A percentile compares a stretch with the other conserved stretches of the same genome.
phyloP scores from a whole-genome alignment of 768 basidiomycete genomes.

The Leccinellum rugosiceps region DNA sequence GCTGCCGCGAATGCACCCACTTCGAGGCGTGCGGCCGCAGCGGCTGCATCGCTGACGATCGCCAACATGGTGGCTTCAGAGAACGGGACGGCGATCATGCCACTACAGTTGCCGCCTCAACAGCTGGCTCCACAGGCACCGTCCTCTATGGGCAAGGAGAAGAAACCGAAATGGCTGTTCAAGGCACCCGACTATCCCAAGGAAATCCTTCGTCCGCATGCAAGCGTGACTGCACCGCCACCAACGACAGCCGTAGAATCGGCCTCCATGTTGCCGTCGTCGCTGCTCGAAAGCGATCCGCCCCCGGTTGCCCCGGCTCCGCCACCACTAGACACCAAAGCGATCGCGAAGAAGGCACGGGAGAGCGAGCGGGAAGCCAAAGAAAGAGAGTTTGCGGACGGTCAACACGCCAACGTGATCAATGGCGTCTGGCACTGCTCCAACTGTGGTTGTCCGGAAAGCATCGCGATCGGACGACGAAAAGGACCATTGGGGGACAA shows the following conservation, averaged over 20 bases:
- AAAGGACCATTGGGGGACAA: conserved; percentile 91
- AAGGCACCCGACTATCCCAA: conserved; percentile 62
- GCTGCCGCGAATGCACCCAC: conserved; percentile 65
- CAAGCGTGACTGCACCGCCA: conserved; percentile 57
- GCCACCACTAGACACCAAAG: conserved; percentile 46
- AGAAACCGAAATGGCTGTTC: conserved; percentile 69
- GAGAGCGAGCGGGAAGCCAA: conserved; percentile 81
- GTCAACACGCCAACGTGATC: conserved; percentile 78
- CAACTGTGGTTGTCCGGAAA: conserved; percentile 90
- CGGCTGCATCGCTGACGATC: conserved; percentile 78
- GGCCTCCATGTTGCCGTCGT: conserved; percentile 45
- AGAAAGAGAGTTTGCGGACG: conserved; percentile 78
- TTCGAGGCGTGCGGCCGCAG: conserved; percentile 81
- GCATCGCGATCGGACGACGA: conserved; percentile 77
- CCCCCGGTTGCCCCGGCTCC: conserved; percentile 36
- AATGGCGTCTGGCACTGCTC: conserved; percentile 93
- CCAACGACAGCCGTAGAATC: conserved; percentile 67
- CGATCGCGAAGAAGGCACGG: conserved; percentile 58
- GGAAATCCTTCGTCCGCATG: conserved; percentile 56
- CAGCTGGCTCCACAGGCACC: conserved; percentile 30
- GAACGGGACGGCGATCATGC: conserved; percentile 63
- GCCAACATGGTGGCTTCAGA: conserved; percentile 92
- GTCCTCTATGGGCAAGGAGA: conserved; percentile 51
- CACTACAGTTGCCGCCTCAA: conserved; percentile 43
- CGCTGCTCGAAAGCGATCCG: conserved; percentile 60